Evolutionary conservation across 106 monocot genomes (phyloP).

Genomic region (Dioscorea alata): DNA sequence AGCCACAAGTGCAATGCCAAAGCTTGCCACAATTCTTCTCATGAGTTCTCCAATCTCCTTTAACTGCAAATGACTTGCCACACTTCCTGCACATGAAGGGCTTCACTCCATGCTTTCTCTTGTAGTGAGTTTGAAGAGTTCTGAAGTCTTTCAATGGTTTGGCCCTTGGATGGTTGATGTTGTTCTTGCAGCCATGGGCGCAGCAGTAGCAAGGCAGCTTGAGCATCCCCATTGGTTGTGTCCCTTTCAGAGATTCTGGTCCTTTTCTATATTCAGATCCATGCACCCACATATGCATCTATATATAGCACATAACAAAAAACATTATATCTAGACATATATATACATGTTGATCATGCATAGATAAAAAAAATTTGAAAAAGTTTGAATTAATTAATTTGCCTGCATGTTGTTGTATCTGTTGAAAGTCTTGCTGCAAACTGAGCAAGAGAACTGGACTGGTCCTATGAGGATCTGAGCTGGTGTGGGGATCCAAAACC

Average conservation of each 20-base stretch:
- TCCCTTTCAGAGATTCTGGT: slow-evolving; percentile 47
- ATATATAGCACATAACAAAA: background rate
- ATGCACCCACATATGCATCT: slow-evolving; percentile 92
- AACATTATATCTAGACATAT: background rate
- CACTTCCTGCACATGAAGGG: slow-evolving; percentile 63
- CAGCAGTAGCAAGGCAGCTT: slow-evolving; percentile 77
- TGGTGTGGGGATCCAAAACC: slow-evolving; percentile 79
- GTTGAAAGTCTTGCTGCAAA: slow-evolving; percentile 77
- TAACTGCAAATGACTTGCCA: slow-evolving; percentile 57
- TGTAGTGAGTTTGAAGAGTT: slow-evolving; percentile 74
- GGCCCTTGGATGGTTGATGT: slow-evolving; percentile 47
- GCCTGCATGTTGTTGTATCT: slow-evolving; percentile 90
- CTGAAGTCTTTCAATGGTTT: slow-evolving; percentile 63
- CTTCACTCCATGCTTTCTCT: slow-evolving; percentile 66
- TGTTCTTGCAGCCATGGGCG: slow-evolving; percentile 65
- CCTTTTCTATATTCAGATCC: slow-evolving; percentile 67
- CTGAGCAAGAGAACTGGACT: slow-evolving; percentile 62
- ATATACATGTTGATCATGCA: too few relatives aligned
- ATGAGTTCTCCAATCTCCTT: slow-evolving; percentile 70
- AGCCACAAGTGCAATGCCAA: slow-evolving; percentile 59
- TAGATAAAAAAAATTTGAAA: too few relatives aligned
- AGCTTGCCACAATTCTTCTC: slow-evolving; percentile 77
- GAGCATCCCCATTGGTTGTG: slow-evolving; percentile 33
- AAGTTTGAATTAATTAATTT: too few relatives aligned
- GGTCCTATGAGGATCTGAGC: slow-evolving; percentile 72